phyloP scores from a whole-genome alignment of 2,329 filamentous ascomycete species.

The Hypoxylon sp. region DNA sequence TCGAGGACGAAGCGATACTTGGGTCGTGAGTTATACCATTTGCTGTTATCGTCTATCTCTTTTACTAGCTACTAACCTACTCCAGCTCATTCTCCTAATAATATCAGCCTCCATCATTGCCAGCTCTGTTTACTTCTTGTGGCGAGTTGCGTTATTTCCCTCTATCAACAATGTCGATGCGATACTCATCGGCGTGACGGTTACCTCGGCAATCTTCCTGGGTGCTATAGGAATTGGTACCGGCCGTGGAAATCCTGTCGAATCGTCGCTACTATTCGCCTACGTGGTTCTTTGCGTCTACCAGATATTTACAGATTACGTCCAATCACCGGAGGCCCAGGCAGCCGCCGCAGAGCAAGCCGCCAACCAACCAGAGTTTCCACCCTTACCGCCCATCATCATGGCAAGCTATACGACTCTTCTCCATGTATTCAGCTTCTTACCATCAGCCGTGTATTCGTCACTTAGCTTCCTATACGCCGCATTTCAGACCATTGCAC shows the following conservation, averaged over 20 bases:
- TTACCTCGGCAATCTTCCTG: conserved; percentile 92
- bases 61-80: conserved; percentile 54
- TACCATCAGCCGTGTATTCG: conserved; percentile 87
- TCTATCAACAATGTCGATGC: conserved; percentile 94
- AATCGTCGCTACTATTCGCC: conserved; percentile 94
- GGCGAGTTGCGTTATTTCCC: conserved; percentile 93
- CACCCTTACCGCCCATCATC: conserved; percentile 95
- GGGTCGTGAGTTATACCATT: conserved; percentile 79
- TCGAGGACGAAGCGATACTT: conserved; percentile 91
- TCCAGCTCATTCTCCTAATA: conserved; percentile 86
- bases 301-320: conserved; percentile 99
- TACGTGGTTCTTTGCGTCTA: conserved; percentile 99
- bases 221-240: conserved; percentile 95
- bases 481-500: conserved; percentile 94
- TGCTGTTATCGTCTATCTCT: conserved; percentile 10
- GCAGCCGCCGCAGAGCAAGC: conserved; percentile 66
- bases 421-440: conserved; percentile 83
- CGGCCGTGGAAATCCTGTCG: conserved; percentile 92
- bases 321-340: conserved; percentile 78
- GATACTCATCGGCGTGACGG: conserved; percentile 89
- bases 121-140: conserved; percentile 95
- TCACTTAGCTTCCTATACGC: conserved; percentile 89
- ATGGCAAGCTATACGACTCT: conserved; percentile 98
- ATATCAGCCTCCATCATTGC: conserved; percentile 92
- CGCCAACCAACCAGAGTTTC: conserved; percentile 83